Evolutionary conservation across 192 early-diverging fungal species (phyloP), one percentile per base, ranked within the genome.

Genomic region (Coemansia sp.): DNA sequence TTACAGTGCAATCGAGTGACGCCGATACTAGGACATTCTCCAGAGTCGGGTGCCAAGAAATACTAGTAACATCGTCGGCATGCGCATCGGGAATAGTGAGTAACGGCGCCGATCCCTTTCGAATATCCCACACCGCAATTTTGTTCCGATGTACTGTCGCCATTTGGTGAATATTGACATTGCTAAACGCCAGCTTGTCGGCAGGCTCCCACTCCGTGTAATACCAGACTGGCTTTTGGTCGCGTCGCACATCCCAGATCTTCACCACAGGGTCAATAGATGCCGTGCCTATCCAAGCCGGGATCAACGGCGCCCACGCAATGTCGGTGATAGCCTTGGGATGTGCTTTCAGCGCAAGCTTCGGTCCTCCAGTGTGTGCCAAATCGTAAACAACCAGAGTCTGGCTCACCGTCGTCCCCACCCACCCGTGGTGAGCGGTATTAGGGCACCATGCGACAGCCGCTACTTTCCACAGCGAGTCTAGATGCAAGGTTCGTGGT

Each of bases 161-260:
- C 82, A 84, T 49, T 69, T 64, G 74, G 50, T 71, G 65, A 64
- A 65, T 72, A 16, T 75, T 68, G 0, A 74, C 69, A 27, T 76
- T 74, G 66, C 72, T 77, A 41, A 84, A 84, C 53, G 77, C 72
- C 3, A 80, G 58, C 18, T 68, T 36, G 29, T 80, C 75, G 3
- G 78, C 74, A 22, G 77, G 62, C 72, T 84, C 82, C 82, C 82
- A 84, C 44, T 73, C 63, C 27, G 74, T 69, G 40, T 73, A 80
- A 47, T 74, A 77, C 82, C 82, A 84, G 39, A 84, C 75, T 1
- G 82, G 82, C 66, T 80, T 76, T 43, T 76, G 71, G 64, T 79
- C 78, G 1, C 71, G 53, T 3, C 82, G 68, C 11, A 76, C 74
- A 41, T 84, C 82, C 82, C 82, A 84, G 65, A 84, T 73, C 66